Evolutionary conservation across 148 eudicot species (phyloP), one percentile per base, ranked within the genome.

Genomic region (Limonium bicolor): DNA sequence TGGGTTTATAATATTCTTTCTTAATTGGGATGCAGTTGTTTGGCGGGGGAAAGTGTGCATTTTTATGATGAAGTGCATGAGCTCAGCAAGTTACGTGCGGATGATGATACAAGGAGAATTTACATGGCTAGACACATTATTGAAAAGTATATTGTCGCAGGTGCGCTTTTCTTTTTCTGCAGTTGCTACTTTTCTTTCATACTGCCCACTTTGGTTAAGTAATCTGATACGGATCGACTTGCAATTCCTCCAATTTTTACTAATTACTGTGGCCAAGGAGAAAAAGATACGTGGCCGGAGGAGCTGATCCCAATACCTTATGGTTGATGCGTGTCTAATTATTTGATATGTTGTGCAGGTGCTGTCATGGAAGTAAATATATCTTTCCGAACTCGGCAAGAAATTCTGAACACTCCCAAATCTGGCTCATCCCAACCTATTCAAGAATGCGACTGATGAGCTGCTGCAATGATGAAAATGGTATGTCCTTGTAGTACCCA

Each of bases 21-120:
- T 54, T 59, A 12, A 43, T 8, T 53, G 54, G 46, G 28, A 34
- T 72, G 62, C 74, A 86, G 96, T 65, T 86, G 96, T 58, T 70
- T 78, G 69, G 96, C 96, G 25, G 96, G 87, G 39, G 96, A 86
- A 68, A 78, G 93, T 49, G 65, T 86, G 38, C 87, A 77, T 67
- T 86, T 86, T 48, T 86, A 81, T 31, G 81, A 81, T 23, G 96
- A 86, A 76, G 79, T 81, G 43, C 70, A 59, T 39, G 93, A 81
- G 55, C 80, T 74, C 46, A 72, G 69, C 44, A 78, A 76, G 46
- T 63, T 86, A 56, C 78, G 74, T 16, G 46, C 41, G 20, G 65
- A 64, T 59, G 96, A 86, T 56, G 54, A 73, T 38, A 71, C 76
- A 20, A 64, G 81, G 58, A 78, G 93, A 68, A 75, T 86, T 40